A percentile compares a stretch with the other conserved stretches of the same genome.
phyloP scores from a whole-genome alignment of 768 basidiomycete species.

The Auriscalpium microsporum region DNA sequence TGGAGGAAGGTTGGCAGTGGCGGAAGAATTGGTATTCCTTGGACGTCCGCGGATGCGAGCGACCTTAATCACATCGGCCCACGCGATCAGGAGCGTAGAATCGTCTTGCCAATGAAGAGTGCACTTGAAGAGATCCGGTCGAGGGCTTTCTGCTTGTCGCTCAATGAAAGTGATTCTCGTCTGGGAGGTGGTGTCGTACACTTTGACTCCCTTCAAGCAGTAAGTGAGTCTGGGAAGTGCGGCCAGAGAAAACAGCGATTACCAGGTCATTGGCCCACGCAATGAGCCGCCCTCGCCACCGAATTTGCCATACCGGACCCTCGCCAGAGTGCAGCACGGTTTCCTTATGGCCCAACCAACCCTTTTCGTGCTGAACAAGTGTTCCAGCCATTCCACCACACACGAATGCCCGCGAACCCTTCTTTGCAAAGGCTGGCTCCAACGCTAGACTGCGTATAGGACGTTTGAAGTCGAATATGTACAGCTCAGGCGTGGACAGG shows the following conservation, averaged over 20 bases:
- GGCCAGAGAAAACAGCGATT: slow-evolving; percentile 16
- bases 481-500: slow-evolving; percentile 66
- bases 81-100: slow-evolving; percentile 79
- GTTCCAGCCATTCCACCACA: slow-evolving; percentile 89
- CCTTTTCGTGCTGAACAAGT: slow-evolving; percentile 85
- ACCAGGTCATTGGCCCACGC: slow-evolving; percentile 96
- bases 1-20: slow-evolving; percentile 43
- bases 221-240: too few relatives aligned
- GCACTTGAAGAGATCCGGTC: slow-evolving; percentile 93
- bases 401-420: slow-evolving; percentile 68
- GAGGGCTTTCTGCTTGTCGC: slow-evolving; percentile 70
- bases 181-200: slow-evolving; percentile 77
- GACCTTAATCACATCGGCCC: slow-evolving; percentile 92
- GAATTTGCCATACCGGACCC: slow-evolving; percentile 89
- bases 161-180: slow-evolving; percentile 81
- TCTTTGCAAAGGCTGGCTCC: slow-evolving; percentile 84
- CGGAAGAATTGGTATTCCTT: slow-evolving; percentile 33
- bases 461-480: slow-evolving; percentile 84
- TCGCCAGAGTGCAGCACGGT: slow-evolving; percentile 75
- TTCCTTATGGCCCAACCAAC: slow-evolving; percentile 94
- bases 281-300: slow-evolving; percentile 80
- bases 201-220: slow-evolving; percentile 70
- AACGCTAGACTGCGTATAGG: slow-evolving; percentile 86
- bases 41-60: slow-evolving; percentile 66
- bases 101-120: slow-evolving; percentile 90